Conservation (phyloP, 805 yeast genomes). For the Priceomyces castillae region DNA sequence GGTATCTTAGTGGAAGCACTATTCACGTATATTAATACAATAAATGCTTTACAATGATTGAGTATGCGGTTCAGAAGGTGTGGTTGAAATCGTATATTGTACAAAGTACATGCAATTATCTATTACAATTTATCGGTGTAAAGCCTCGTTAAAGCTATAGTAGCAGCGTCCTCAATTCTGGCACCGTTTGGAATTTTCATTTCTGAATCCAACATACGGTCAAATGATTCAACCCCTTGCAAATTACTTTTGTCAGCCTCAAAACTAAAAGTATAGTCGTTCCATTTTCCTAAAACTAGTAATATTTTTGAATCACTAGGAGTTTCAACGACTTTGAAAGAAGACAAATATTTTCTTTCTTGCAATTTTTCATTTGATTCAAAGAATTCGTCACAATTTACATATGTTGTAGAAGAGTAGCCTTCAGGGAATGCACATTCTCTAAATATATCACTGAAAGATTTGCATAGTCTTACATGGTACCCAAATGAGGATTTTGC, state of each 20-base stretch:
- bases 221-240: conserved; percentile 51
- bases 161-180: conserved; percentile 67
- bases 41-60: too few species aligned
- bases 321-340: conserved; percentile 9
- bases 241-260: conserved; percentile 47
- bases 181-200: conserved; percentile 52
- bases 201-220: conserved; percentile 69
- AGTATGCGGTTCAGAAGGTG: too few species aligned
- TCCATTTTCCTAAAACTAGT: conserved; percentile 63
- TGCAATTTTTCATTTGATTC: conserved; percentile 20
- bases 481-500: conserved; percentile 67
- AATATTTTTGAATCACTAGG: conserved; percentile 33
- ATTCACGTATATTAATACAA: too few species aligned
- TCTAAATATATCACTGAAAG: conserved; percentile 65
- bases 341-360: conserved; percentile 17
- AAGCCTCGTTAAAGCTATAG: conserved; percentile 51
- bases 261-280: conserved; percentile 54
- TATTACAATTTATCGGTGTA: background rate
- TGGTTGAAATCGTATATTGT: background rate
- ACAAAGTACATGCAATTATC: background rate
- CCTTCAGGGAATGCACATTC: conserved; percentile 64
- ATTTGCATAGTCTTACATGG: conserved; percentile 63
- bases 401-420: conserved; percentile 63
- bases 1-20: too few species aligned
- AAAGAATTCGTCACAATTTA: conserved; percentile 66